Conservation (phyloP, 1,284 basidiomycete species). For the Heliocybe sulcata region DNA sequence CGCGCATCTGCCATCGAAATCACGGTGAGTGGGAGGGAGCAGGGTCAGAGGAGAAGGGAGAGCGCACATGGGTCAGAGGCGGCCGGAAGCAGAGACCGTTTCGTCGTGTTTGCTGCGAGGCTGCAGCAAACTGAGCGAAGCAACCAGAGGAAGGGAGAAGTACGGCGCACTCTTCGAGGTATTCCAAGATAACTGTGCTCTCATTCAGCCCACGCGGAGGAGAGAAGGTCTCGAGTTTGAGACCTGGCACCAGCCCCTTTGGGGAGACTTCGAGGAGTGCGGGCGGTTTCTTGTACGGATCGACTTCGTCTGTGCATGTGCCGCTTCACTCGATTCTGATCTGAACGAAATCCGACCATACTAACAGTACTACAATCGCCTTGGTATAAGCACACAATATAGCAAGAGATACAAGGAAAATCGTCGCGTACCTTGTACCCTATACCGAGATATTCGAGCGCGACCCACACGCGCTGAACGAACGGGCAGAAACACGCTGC, state of each 20-base stretch:
- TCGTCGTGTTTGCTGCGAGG: slow-evolving; percentile 35
- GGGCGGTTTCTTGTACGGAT: slow-evolving; percentile 75
- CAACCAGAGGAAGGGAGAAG: neutral
- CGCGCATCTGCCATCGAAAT: slow-evolving; percentile 43
- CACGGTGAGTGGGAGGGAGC: neutral
- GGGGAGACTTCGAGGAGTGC: slow-evolving; percentile 75
- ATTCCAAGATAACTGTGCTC: slow-evolving; percentile 69
- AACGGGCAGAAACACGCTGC: slow-evolving; percentile 72
- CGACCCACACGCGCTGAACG: slow-evolving; percentile 66
- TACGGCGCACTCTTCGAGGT: slow-evolving; percentile 57
- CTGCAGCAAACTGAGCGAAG: slow-evolving; percentile 19
- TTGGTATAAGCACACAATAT: no score
- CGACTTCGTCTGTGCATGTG: slow-evolving; percentile 56
- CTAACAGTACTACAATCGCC: slow-evolving; percentile 30
- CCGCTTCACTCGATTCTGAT: neutral
- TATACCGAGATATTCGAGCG: slow-evolving; percentile 55
- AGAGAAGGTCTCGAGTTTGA: slow-evolving; percentile 38
- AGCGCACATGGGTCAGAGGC: slow-evolving; percentile 50
- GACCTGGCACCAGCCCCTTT: slow-evolving; percentile 71
- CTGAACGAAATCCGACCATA: no score
- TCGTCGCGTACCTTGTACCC: slow-evolving; percentile 42
- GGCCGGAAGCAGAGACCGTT: slow-evolving; percentile 49
- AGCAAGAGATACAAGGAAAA: neutral
- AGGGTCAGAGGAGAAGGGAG: neutral
- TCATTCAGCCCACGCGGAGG: slow-evolving; percentile 47